These are phyloP conservation scores for Pisolithus marmoratus DNA, from an alignment of 768 basidiomycete species.

Conservation along the genomic window DNA sequence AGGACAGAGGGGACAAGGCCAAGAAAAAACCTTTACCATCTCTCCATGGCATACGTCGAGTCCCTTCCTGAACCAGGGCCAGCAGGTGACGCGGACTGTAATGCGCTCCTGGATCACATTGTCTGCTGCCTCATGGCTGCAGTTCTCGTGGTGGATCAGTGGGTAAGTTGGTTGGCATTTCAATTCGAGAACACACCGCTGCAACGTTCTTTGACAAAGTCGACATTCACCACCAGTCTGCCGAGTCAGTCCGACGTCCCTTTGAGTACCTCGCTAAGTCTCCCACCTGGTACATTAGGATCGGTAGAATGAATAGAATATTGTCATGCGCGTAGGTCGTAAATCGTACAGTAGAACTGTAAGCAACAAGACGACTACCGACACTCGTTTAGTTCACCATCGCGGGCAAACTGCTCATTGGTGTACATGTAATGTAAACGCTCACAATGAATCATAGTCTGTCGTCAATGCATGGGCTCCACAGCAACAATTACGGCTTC, in stretches of 20 bases:
- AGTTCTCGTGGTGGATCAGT: constrained; percentile 46
- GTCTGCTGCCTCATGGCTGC: constrained; percentile 32
- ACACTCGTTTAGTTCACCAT: too few species aligned
- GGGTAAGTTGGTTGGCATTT: constrained; percentile 43
- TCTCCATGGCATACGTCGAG: too few species aligned
- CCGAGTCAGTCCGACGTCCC: constrained; percentile 67
- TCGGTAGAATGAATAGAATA: constrained; percentile 61
- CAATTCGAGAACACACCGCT: constrained; percentile 49
- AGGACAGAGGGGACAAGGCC: too few species aligned
- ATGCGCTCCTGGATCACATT: constrained; percentile 12
- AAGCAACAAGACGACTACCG: too few species aligned
- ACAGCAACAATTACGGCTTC: too few species aligned
- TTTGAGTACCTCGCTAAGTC: constrained; percentile 55
- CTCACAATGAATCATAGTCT: too few species aligned
- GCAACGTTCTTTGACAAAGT: constrained; percentile 37
- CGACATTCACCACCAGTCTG: constrained; percentile 48
- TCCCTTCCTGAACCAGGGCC: not conserved
- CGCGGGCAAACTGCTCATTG: too few species aligned
- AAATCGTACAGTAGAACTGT: too few species aligned
- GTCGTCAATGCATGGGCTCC: too few species aligned
- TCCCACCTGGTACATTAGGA: constrained; percentile 63
- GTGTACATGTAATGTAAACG: too few species aligned
- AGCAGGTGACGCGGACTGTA: not conserved
- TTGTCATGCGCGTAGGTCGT: constrained; percentile 56
- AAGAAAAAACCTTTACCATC: too few species aligned